A percentile compares a stretch with the other conserved stretches of the same genome.
Conservation (phyloP, 2,329 filamentous ascomycete species). For the Mollisia scopiformis region DNA sequence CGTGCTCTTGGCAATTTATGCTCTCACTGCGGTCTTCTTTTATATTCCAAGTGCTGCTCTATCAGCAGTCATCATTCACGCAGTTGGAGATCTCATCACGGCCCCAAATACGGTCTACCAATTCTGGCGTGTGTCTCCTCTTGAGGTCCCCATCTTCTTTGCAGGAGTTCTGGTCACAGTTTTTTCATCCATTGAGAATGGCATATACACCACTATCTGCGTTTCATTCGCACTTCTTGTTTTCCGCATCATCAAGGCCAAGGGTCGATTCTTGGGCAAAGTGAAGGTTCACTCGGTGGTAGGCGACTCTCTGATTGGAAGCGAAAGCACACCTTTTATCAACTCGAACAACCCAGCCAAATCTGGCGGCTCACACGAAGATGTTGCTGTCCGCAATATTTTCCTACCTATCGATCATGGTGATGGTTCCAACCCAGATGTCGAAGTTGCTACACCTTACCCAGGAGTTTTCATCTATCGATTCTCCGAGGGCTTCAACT, state of each 20-base stretch:
- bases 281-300: conserved; percentile 84
- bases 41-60: conserved; percentile 86
- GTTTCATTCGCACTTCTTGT: conserved; percentile 78
- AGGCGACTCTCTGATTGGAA: conserved; percentile 72
- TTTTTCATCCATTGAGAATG: conserved; percentile 87
- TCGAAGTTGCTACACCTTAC: conserved; percentile 79
- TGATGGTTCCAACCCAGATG: conserved; percentile 88
- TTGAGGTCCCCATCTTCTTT: conserved; percentile 93
- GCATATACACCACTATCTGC: conserved; percentile 85
- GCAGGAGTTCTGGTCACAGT: conserved; percentile 88
- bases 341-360: conserved; percentile 54
- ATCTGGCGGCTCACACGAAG: conserved; percentile 33
- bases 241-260: conserved; percentile 81
- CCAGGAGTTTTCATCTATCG: conserved; percentile 96
- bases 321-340: conserved; percentile 51
- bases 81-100: conserved; percentile 89
- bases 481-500: conserved; percentile 94
- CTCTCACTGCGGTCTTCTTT: conserved; percentile 85
- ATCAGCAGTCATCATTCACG: conserved; percentile 91
- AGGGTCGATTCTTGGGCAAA: conserved; percentile 80
- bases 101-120: conserved; percentile 90
- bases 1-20: conserved; percentile 89
- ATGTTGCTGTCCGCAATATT: conserved; percentile 68
- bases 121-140: conserved; percentile 90
- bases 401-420: conserved; percentile 85